phyloP scores from a whole-genome alignment of 192 early-diverging fungal species.

The Spizellomyces punctatus region DNA sequence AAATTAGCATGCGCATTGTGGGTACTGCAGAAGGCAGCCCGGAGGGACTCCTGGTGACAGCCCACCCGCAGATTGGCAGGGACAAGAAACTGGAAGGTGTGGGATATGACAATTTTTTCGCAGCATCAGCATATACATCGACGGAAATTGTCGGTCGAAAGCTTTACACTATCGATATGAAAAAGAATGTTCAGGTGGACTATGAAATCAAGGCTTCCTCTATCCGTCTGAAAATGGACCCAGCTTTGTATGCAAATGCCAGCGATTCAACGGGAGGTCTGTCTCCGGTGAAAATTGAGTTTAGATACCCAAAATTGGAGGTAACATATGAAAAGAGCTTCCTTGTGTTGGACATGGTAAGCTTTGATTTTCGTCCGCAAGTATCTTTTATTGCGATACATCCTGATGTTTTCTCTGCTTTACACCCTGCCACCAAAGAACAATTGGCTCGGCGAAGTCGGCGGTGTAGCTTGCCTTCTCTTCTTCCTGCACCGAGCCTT shows the following conservation, averaged over 20 bases:
- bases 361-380: conserved; percentile 1
- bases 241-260: neutral
- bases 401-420: conserved; percentile 11
- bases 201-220: conserved; percentile 42
- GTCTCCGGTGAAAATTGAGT: conserved; percentile 28
- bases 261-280: neutral
- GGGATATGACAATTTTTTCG: conserved; percentile 47
- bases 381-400: neutral
- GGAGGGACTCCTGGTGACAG: conserved; percentile 30
- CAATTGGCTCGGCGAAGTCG: conserved; percentile 54
- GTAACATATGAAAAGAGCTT: conserved; percentile 48
- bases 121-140: conserved; percentile 30
- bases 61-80: conserved; percentile 32
- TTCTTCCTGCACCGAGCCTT: conserved; percentile 38
- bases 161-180: conserved; percentile 35
- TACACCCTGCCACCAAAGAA: conserved; percentile 28
- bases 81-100: neutral
- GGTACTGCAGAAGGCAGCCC: conserved; percentile 22
- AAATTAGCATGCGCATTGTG: conserved; percentile 20
- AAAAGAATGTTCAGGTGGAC: conserved; percentile 28
- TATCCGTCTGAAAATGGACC: conserved; percentile 36
- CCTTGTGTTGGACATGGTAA: conserved; percentile 49
- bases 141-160: conserved; percentile 45
- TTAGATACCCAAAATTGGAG: conserved; percentile 47
- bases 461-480: conserved; percentile 42